These are phyloP conservation scores for Asterochloris erici DNA, from an alignment of 139 green algal species.

Conservation along the genomic window DNA sequence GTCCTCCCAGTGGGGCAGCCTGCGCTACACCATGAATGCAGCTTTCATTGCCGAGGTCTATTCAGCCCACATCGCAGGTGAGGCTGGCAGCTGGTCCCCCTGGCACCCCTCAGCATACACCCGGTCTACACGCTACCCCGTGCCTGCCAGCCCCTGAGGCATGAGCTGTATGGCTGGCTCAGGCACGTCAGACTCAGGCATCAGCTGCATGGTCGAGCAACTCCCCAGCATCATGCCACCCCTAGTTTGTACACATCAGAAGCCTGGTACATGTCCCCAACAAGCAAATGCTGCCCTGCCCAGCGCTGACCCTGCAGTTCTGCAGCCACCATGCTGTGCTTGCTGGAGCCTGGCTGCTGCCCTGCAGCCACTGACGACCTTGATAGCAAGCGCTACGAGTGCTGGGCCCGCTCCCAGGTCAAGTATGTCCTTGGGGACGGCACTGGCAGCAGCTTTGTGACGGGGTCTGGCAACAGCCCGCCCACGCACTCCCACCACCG, in stretches of 20 bases:
- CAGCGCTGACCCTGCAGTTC: too few species aligned
- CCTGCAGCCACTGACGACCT: slow-evolving; percentile 10
- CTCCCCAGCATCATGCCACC: too few species aligned
- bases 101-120: not conserved
- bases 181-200: too few species aligned
- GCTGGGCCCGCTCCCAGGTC: slow-evolving; percentile 21
- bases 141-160: too few species aligned
- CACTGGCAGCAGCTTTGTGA: slow-evolving; percentile 37
- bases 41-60: slow-evolving; percentile 34
- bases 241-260: too few species aligned
- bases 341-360: not conserved
- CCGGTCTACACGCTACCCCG: too few species aligned
- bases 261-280: too few species aligned
- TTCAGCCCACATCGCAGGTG: slow-evolving; percentile 25
- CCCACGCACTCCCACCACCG: slow-evolving; percentile 42
- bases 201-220: too few species aligned
- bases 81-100: not conserved
- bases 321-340: too few species aligned
- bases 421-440: slow-evolving; percentile 26
- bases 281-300: too few species aligned
- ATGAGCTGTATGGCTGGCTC: too few species aligned
- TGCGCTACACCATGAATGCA: slow-evolving; percentile 34
- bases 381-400: slow-evolving; percentile 5
- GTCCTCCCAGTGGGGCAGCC: slow-evolving; percentile 32
- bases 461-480: slow-evolving; percentile 38